Conservation (phyloP, 176 grass and related monocot genomes). For the Zoysia japonica region DNA sequence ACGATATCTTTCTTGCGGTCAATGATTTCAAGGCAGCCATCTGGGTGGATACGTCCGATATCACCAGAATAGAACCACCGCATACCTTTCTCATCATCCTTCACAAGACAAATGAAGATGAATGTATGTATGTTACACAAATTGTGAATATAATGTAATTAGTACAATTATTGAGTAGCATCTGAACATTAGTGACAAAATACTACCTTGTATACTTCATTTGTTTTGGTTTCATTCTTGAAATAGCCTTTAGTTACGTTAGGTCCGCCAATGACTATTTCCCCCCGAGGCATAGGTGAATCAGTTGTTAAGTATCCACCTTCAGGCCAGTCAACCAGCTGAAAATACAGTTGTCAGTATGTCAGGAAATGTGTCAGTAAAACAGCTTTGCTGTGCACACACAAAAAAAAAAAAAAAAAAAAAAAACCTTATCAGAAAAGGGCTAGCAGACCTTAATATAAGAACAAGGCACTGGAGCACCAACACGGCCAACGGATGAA, state of each 20-base stretch:
- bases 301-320: slow-evolving; percentile 85
- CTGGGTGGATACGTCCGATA: slow-evolving; percentile 81
- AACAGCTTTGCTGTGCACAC: slow-evolving; percentile 15
- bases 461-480: slow-evolving; percentile 83
- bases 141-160: slow-evolving; percentile 1
- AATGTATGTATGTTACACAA: not conserved
- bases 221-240: slow-evolving; percentile 89
- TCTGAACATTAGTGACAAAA: slow-evolving; percentile 12
- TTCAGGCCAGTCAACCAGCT: slow-evolving; percentile 90
- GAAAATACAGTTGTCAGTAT: slow-evolving; percentile 39
- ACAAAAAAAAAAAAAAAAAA: slow-evolving; percentile 21
- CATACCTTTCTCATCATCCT: slow-evolving; percentile 82
- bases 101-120: slow-evolving; percentile 32
- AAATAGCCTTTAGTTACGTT: slow-evolving; percentile 93
- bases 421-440: not conserved
- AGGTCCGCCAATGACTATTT: slow-evolving; percentile 92
- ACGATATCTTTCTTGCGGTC: slow-evolving; percentile 98
- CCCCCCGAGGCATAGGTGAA: slow-evolving; percentile 87
- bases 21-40: slow-evolving; percentile 96
- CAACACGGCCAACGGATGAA: slow-evolving; percentile 86
- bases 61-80: slow-evolving; percentile 98
- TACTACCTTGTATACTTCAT: slow-evolving; percentile 84
- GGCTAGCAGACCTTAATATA: slow-evolving; percentile 66
- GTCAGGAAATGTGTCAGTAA: slow-evolving; percentile 15
- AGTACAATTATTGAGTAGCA: not conserved